phyloP scores from a whole-genome alignment of 202 grass and related monocot genomes.

The Cymbopogon flexuosus region DNA sequence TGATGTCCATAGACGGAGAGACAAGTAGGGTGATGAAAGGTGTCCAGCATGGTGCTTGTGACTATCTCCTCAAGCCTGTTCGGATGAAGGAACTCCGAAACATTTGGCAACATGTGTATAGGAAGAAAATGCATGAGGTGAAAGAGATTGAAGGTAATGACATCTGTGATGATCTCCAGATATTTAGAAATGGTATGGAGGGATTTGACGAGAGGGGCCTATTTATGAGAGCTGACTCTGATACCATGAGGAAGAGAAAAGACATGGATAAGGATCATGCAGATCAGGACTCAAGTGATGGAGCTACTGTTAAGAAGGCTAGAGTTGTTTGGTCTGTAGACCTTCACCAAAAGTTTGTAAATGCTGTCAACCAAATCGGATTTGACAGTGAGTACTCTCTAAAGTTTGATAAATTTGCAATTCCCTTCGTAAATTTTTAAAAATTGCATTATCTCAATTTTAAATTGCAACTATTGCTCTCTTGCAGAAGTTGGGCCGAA shows the following conservation, averaged over 20 bases:
- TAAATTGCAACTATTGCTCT: constrained; percentile 22
- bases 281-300: constrained; percentile 74
- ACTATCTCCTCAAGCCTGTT: constrained; percentile 96
- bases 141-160: constrained; percentile 83
- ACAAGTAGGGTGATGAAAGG: constrained; percentile 99
- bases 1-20: constrained; percentile 99
- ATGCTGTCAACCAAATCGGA: constrained; percentile 98
- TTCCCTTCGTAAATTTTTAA: constrained; percentile 19
- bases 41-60: constrained; percentile 94
- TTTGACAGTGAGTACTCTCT: constrained; percentile 79
- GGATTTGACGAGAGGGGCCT: constrained; percentile 61
- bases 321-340: constrained; percentile 99
- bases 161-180: constrained; percentile 62
- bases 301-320: constrained; percentile 68
- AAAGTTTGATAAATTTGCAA: constrained; percentile 16
- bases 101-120: constrained; percentile 96
- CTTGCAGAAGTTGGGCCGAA: constrained; percentile 93
- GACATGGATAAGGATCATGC: constrained; percentile 60
- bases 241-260: constrained; percentile 62
- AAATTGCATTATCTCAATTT: constrained; percentile 6
- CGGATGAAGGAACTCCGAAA: constrained; percentile 97
- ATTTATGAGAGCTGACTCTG: constrained; percentile 44
- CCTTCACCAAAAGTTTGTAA: constrained; percentile 96
- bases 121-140: constrained; percentile 95
- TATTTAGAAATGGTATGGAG: constrained; percentile 62